These are phyloP conservation scores for Poa pratensis DNA, from an alignment of 176 grass and related monocot species.

Conservation along the genomic window DNA sequence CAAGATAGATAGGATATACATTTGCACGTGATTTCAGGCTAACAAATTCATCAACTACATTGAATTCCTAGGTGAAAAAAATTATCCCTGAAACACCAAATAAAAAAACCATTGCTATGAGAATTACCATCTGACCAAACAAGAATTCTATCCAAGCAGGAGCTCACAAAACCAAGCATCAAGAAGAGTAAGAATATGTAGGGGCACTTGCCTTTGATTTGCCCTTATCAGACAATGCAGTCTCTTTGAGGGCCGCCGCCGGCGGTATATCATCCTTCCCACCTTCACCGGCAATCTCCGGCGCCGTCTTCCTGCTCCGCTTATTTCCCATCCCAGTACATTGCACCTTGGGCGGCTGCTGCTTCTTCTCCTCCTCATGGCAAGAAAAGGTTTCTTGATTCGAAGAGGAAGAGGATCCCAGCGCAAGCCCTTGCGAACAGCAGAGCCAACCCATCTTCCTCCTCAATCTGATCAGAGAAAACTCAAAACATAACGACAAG, in stretches of 20 bases:
- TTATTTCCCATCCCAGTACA: slow-evolving; percentile 25
- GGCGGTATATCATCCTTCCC: not conserved
- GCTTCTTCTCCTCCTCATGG: slow-evolving; percentile 8
- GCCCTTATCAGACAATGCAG: slow-evolving; percentile 29
- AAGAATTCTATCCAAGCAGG: not conserved
- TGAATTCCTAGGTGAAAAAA: not conserved
- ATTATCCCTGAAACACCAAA: not conserved
- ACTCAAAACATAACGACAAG: slow-evolving; percentile 13
- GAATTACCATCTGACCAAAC: slow-evolving; percentile 14
- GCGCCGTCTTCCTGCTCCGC: slow-evolving; percentile 35
- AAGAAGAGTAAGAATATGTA: not conserved
- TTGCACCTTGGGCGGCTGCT: not conserved
- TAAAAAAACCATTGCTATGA: not conserved
- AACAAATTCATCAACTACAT: slow-evolving; percentile 6
- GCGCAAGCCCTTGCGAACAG: not conserved
- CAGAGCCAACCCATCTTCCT: slow-evolving; percentile 35
- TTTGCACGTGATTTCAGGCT: not conserved
- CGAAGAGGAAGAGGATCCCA: not conserved
- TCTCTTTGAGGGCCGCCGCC: not conserved
- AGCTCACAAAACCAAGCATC: slow-evolving; percentile 1
- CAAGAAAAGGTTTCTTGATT: slow-evolving; percentile 22
- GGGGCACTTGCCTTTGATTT: slow-evolving; percentile 30
- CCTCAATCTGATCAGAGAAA: slow-evolving; percentile 33
- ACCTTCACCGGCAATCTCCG: not conserved
- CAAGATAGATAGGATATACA: not conserved